Evolutionary conservation across 2,329 filamentous ascomycete species (phyloP), one percentile per base, ranked within the genome.

Genomic region (Fusarium sulawesiense): DNA sequence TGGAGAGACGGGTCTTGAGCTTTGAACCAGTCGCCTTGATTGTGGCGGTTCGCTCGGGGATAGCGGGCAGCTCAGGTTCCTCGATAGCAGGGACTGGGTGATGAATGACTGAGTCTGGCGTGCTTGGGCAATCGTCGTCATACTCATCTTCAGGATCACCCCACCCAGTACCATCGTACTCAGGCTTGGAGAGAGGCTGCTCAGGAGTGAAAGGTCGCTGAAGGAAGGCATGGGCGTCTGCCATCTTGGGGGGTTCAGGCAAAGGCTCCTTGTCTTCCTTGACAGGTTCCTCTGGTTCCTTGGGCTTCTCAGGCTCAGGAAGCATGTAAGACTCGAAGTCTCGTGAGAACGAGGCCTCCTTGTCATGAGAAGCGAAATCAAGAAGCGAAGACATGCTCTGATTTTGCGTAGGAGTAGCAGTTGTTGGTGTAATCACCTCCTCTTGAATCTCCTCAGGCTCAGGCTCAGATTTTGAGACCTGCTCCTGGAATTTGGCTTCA

Each of bases 31-130:
- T 90, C 11, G 94, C 92, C 79, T 95, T 96, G 81, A 98, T 94
- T 0, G 95, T 98, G 7, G 95, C 93, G 49, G 93, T 83, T 48
- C 90, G 88, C 74, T 97, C 94, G 3, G 95, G 94, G 61, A 98
- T 89, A 37, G 85, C 85, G 3, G 89, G 82, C 12, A 85, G 82
- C 11, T 85, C 82, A 44, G 76, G 73, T 9, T 76, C 78, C 20
- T 82, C 80, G 23, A 78, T 74, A 23, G 76, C 77, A 20, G 82
- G 79, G 49, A 93, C 79, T 4, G 90, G 89, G 75, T 94, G 92
- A 66, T 93, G 92, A 69, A 98, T 95, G 23, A 98, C 94, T 9
- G 95, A 98, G 51, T 94, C 92, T 16, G 95, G 94, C 10, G 93
- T 97, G 34, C 89, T 88, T 12, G 89, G 89, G 67, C 91, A 66